A percentile compares a stretch with the other conserved stretches of the same genome.
Evolutionary conservation across 371 early-diverging fungal genomes (phyloP).

Genomic region (Rhizomucor miehei): DNA sequence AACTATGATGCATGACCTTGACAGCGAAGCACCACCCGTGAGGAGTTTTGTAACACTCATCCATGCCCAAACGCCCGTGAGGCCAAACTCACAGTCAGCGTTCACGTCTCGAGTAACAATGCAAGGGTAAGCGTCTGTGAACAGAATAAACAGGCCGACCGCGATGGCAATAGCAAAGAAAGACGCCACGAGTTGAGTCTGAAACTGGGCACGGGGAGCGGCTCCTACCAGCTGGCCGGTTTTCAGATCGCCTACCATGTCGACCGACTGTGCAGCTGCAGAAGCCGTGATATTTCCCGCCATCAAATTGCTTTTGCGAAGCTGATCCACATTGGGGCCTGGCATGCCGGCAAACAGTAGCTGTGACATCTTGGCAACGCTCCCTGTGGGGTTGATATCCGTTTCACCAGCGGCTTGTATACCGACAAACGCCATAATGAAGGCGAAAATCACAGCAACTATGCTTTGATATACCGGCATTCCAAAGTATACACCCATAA

Average conservation of each 20-base stretch:
- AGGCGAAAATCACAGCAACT: constrained; percentile 62
- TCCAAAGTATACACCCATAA: constrained; percentile 57
- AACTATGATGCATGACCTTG: constrained; percentile 42
- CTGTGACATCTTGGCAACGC: constrained; percentile 63
- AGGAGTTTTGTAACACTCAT: constrained; percentile 54
- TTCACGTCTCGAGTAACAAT: constrained; percentile 28
- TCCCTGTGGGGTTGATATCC: constrained; percentile 65
- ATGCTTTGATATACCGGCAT: constrained; percentile 56
- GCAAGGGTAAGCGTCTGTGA: constrained; percentile 63
- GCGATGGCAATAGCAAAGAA: constrained; percentile 55
- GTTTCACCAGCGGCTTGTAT: constrained; percentile 68
- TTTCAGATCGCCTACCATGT: constrained; percentile 69
- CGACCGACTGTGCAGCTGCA: constrained; percentile 59
- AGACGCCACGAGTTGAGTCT: constrained; percentile 59
- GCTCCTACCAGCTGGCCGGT: constrained; percentile 62
- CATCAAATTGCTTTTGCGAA: constrained; percentile 57
- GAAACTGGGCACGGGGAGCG: constrained; percentile 61
- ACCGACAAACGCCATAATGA: constrained; percentile 69
- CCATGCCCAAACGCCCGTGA: constrained; percentile 67
- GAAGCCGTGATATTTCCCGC: constrained; percentile 62
- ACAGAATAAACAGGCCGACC: constrained; percentile 60
- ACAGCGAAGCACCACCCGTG: constrained; percentile 50
- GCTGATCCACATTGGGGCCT: constrained; percentile 19
- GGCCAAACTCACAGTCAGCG: constrained; percentile 52
- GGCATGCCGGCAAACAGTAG: constrained; percentile 59